phyloP scores from a whole-genome alignment of 495 filamentous ascomycete species.

The Podospora bellae-mahoneyi region DNA sequence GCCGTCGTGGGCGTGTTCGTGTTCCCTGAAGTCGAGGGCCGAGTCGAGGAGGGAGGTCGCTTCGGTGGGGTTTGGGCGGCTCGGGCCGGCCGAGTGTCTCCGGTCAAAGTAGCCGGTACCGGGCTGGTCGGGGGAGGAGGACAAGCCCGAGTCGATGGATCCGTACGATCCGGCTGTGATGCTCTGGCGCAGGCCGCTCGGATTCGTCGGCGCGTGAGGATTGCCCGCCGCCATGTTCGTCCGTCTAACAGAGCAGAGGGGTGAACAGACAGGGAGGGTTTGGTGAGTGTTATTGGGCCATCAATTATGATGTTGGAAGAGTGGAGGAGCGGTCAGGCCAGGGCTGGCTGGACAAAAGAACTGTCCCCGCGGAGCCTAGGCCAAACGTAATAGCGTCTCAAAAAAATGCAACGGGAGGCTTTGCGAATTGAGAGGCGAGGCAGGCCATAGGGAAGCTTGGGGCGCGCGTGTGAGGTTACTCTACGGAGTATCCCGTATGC shows the following conservation, averaged over 20 bases:
- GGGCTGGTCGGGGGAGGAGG: conserved; percentile 7
- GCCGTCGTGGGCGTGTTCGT: conserved; percentile 44
- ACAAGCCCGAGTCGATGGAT: conserved; percentile 22
- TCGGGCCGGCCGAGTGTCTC: conserved; percentile 27
- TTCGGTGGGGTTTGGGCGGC: conserved; percentile 34
- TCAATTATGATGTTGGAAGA: neutral
- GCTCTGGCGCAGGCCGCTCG: conserved; percentile 46
- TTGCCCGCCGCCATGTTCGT: conserved; percentile 9
- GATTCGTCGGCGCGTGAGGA: conserved; percentile 39
- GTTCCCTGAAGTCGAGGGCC: conserved; percentile 27
- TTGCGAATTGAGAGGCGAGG: neutral
- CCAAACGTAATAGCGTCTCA: neutral
- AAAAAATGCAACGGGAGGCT: neutral
- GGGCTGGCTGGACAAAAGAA: neutral
- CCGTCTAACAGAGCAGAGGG: neutral
- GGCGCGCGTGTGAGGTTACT: neutral
- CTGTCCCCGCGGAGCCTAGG: neutral
- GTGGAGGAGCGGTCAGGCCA: conserved; percentile 2
- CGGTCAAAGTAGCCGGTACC: conserved; percentile 1
- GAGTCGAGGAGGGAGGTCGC: conserved; percentile 42
- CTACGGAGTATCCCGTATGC: neutral
- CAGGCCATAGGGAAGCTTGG: neutral
- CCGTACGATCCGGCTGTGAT: conserved; percentile 37
- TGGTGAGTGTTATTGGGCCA: neutral
- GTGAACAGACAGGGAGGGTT: neutral